A percentile compares a stretch with the other conserved stretches of the same genome.
Evolutionary conservation across 176 grass and related monocot species (phyloP).

Genomic region (Raddia guianensis): DNA sequence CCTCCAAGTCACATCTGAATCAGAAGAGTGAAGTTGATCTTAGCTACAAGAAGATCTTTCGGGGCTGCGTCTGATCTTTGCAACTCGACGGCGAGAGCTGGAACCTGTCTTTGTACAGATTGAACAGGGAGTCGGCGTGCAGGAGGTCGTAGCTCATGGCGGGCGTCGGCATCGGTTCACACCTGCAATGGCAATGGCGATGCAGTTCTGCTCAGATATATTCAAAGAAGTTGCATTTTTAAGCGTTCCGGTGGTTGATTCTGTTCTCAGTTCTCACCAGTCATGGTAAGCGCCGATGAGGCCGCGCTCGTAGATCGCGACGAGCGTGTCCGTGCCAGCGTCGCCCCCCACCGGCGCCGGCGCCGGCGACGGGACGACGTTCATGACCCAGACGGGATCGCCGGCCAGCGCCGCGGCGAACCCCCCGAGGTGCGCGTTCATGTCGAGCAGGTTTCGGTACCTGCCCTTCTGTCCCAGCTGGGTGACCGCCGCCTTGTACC

Average conservation of each 20-base stretch:
- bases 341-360: constrained; percentile 27
- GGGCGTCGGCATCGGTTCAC: constrained; percentile 64
- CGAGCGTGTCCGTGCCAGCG: constrained; percentile 37
- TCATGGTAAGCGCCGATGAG: constrained; percentile 63
- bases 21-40: not conserved
- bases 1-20: constrained; percentile 55
- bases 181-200: constrained; percentile 43
- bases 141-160: constrained; percentile 62
- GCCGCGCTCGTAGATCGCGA: constrained; percentile 60
- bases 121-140: constrained; percentile 56
- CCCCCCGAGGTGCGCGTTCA: constrained; percentile 50
- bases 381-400: constrained; percentile 65
- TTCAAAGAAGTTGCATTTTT: too few species aligned
- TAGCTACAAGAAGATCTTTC: not conserved
- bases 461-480: constrained; percentile 56
- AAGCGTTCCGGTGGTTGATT: not conserved
- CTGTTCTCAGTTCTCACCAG: constrained; percentile 39
- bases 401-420: constrained; percentile 54
- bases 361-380: constrained; percentile 44
- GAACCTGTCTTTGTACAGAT: constrained; percentile 58
- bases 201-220: not conserved
- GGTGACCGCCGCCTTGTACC: constrained; percentile 48
- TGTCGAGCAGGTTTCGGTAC: constrained; percentile 66
- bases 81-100: not conserved
- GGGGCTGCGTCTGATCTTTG: not conserved